These are phyloP conservation scores for Monosporascus sp. DNA, from an alignment of 2,329 filamentous ascomycete species.

Conservation along the genomic window DNA sequence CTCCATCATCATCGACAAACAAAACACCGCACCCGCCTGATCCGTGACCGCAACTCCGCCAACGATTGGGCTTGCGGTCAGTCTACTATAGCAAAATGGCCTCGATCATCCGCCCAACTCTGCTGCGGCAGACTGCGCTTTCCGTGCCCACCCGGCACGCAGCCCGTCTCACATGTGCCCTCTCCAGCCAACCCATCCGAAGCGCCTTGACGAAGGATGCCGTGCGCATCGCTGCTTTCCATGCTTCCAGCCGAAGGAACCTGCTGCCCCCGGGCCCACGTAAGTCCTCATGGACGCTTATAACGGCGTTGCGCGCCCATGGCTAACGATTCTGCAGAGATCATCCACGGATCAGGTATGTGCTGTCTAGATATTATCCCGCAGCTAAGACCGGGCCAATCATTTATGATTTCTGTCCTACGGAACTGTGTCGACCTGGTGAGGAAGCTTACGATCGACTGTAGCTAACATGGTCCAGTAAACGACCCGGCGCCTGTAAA, in stretches of 20 bases:
- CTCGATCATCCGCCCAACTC: conserved; percentile 48
- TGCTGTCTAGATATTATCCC: conserved; percentile 2
- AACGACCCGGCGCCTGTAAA: conserved; percentile 83
- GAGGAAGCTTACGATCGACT: conserved; percentile 1
- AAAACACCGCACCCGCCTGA: neutral
- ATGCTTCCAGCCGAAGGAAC: conserved; percentile 69
- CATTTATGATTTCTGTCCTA: neutral
- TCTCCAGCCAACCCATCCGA: conserved; percentile 24
- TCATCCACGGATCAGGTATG: conserved; percentile 69
- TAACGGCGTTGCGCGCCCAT: neutral
- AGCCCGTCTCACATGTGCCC: conserved; percentile 25
- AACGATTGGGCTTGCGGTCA: conserved; percentile 14
- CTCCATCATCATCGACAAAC: too few species aligned
- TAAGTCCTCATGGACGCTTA: conserved; percentile 40
- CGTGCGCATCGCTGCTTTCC: conserved; percentile 71
- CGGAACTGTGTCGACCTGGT: neutral
- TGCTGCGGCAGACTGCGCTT: conserved; percentile 49
- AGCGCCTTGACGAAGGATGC: conserved; percentile 28
- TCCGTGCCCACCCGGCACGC: conserved; percentile 34
- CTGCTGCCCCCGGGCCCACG: conserved; percentile 82
- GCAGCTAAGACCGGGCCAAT: neutral
- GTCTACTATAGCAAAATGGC: conserved; percentile 37
- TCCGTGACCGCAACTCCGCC: conserved; percentile 4
- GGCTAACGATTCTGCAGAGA: conserved; percentile 55
- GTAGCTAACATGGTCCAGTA: conserved; percentile 42